A percentile compares a stretch with the other conserved stretches of the same genome.
These are phyloP conservation scores for Trichoderma citrinoviride DNA, from an alignment of 2,329 filamentous ascomycete species.

Conservation along the genomic window DNA sequence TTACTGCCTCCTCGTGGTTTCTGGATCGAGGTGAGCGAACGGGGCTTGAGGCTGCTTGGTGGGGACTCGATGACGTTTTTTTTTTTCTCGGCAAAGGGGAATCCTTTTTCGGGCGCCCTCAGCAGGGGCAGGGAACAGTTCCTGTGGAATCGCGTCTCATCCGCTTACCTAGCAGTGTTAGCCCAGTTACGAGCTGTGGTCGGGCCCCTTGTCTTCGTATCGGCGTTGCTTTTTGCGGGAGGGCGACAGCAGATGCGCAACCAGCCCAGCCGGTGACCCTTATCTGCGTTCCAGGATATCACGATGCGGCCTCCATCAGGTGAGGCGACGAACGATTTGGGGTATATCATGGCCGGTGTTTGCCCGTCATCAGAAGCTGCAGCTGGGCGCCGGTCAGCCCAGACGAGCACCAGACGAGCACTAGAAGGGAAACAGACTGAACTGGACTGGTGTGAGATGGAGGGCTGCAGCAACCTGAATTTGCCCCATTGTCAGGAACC, in stretches of 20 bases:
- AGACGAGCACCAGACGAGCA: neutral
- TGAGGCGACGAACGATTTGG: neutral
- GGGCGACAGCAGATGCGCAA: neutral
- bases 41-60: conserved; percentile 19
- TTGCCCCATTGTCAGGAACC: conserved; percentile 19
- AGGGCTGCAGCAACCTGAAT: conserved; percentile 5
- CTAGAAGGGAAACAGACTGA: neutral
- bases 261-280: neutral
- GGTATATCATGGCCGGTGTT: conserved; percentile 3
- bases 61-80: conserved; percentile 26
- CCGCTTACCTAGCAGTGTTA: neutral
- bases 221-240: neutral
- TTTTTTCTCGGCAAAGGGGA: conserved; percentile 19
- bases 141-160: conserved; percentile 10
- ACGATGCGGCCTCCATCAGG: neutral
- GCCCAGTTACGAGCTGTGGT: too few relatives aligned
- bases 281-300: neutral
- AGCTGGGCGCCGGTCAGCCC: neutral
- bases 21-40: conserved; percentile 12
- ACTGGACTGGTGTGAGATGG: neutral
- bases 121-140: conserved; percentile 11
- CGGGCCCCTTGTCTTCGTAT: conserved; percentile 17
- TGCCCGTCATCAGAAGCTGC: conserved; percentile 7
- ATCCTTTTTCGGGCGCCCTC: conserved; percentile 11
- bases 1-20: conserved; percentile 3